Conservation (phyloP, 129 eudicot species). For the Erigeron canadensis region DNA sequence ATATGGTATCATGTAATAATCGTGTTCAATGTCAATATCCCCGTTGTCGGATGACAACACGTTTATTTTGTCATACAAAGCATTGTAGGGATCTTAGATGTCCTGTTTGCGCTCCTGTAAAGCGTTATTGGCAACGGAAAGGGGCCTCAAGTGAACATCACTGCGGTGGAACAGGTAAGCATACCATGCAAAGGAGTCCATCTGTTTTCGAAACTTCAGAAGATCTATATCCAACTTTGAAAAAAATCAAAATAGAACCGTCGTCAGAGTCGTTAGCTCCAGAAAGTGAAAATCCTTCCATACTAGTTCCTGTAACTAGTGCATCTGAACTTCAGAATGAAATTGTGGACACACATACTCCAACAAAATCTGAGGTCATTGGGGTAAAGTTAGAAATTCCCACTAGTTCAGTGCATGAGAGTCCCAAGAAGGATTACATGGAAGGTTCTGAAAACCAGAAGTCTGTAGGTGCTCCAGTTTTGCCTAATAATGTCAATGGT, state of each 20-base stretch:
- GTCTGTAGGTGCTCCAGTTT: constrained; percentile 33
- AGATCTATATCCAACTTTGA: constrained; percentile 59
- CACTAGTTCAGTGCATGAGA: constrained; percentile 30
- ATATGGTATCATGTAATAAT: constrained; percentile 54
- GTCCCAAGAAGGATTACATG: constrained; percentile 36
- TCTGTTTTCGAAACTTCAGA: constrained; percentile 49
- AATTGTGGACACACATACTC: constrained; percentile 31
- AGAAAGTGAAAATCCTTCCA: constrained; percentile 34
- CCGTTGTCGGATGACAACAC: constrained; percentile 56
- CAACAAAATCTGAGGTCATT: constrained; percentile 48
- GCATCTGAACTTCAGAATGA: constrained; percentile 40
- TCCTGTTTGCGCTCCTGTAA: constrained; percentile 81
- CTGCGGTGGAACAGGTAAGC: constrained; percentile 36
- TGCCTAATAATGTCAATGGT: constrained; percentile 37
- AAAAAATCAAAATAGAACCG: constrained; percentile 67
- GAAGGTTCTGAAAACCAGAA: constrained; percentile 37
- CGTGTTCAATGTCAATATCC: constrained; percentile 47
- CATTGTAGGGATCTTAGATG: constrained; percentile 61
- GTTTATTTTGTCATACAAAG: constrained; percentile 52
- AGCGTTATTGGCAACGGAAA: constrained; percentile 44
- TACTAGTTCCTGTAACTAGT: constrained; percentile 39
- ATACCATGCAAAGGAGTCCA: constrained; percentile 37
- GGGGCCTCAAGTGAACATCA: constrained; percentile 37
- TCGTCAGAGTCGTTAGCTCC: constrained; percentile 42
- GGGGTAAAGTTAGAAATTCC: constrained; percentile 53